These are phyloP conservation scores for Colletotrichum aenigma DNA, from an alignment of 2,329 filamentous ascomycete species.

Conservation along the genomic window DNA sequence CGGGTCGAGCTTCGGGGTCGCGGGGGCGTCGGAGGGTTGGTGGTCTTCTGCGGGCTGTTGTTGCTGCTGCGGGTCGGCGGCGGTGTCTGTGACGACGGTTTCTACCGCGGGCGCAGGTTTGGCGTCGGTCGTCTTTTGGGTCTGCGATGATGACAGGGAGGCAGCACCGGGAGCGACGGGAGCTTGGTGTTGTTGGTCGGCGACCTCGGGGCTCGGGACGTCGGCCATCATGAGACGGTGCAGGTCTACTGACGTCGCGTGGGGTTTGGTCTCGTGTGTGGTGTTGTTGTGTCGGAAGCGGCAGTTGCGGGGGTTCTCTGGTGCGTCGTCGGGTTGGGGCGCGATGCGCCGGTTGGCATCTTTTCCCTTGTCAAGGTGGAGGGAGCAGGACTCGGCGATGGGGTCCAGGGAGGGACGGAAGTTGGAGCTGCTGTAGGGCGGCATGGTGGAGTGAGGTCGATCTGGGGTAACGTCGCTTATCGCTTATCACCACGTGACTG, in stretches of 20 bases:
- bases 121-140: background rate
- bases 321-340: background rate
- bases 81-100: background rate
- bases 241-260: background rate
- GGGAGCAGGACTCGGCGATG: slow-evolving; percentile 5
- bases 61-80: background rate
- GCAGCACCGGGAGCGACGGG: background rate
- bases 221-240: slow-evolving; percentile 17
- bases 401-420: slow-evolving; percentile 5
- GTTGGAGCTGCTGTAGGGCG: slow-evolving; percentile 3
- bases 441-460: slow-evolving; percentile 12
- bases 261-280: background rate
- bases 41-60: background rate
- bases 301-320: background rate
- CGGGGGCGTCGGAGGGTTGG: background rate
- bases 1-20: slow-evolving; percentile 14
- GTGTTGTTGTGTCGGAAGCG: background rate
- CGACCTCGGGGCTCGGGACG: background rate
- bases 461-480: slow-evolving; percentile 6
- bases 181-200: background rate
- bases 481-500: slow-evolving; percentile 20
- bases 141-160: slow-evolving; percentile 1
- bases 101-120: background rate
- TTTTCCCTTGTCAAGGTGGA: background rate
- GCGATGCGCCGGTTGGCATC: slow-evolving; percentile 12